Conservation (phyloP, 108 stramenopile genomes). For the Pseudonitzschia pungens region DNA sequence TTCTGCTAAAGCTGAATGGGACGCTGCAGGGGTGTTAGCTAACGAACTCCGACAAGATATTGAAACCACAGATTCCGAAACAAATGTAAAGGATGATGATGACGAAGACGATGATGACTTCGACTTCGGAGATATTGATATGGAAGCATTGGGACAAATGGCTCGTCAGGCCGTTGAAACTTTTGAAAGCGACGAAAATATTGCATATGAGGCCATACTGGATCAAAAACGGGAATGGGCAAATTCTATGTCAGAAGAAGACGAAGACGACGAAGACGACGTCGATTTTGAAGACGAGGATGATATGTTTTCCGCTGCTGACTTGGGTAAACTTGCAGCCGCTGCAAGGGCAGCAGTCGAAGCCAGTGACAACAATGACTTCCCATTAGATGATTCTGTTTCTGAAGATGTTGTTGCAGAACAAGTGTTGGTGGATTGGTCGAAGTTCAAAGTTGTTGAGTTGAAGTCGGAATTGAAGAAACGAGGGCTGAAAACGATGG, state of each 20-base stretch:
- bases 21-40: constrained; percentile 38
- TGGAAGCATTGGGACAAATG: constrained; percentile 28
- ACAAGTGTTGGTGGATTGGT: constrained; percentile 15
- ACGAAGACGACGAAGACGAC: constrained; percentile 5
- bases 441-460: constrained; percentile 13
- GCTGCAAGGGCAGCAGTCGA: constrained; percentile 32
- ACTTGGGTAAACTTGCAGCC: constrained; percentile 23
- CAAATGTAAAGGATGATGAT: constrained; percentile 8
- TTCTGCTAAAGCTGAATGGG: constrained; percentile 37
- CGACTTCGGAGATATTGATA: constrained; percentile 12
- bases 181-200: constrained; percentile 1
- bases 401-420: background rate
- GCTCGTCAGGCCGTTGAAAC: constrained; percentile 36
- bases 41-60: constrained; percentile 20
- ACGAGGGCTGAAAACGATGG: constrained; percentile 23
- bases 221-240: constrained; percentile 13
- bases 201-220: background rate
- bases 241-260: constrained; percentile 16
- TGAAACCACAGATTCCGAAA: constrained; percentile 10
- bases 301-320: constrained; percentile 1
- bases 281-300: constrained; percentile 7
- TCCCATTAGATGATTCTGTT: background rate
- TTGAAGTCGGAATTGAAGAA: constrained; percentile 17
- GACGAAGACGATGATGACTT: constrained; percentile 13
- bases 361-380: background rate